phyloP scores from a whole-genome alignment of 106 monocot species.

The Allium cepa region DNA sequence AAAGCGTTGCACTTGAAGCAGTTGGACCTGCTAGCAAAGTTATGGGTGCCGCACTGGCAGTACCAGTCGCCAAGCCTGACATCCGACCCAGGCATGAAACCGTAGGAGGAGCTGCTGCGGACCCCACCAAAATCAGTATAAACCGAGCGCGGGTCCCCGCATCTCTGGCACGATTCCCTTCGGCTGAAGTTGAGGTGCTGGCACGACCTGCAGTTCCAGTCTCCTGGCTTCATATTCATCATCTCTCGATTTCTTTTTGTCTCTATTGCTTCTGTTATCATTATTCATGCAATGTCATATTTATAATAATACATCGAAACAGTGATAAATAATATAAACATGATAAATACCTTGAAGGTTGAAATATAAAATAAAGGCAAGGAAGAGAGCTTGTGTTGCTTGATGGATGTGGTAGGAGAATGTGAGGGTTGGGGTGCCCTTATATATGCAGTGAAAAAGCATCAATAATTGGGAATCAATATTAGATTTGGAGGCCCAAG shows the following conservation, averaged over 20 bases:
- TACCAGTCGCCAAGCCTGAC: conserved; percentile 95
- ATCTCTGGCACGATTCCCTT: conserved; percentile 81
- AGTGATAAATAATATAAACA: neutral
- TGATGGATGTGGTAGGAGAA: conserved; percentile 14
- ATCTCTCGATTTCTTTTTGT: conserved; percentile 5
- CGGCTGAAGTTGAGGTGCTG: conserved; percentile 96
- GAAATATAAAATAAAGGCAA: neutral
- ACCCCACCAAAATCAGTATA: conserved; percentile 26
- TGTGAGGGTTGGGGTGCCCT: conserved; percentile 10
- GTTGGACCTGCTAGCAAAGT: conserved; percentile 90
- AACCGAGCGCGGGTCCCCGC: conserved; percentile 47
- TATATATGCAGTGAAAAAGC: conserved; percentile 31
- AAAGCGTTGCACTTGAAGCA: conserved; percentile 77
- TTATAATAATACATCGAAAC: neutral
- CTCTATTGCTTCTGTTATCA: too few species aligned
- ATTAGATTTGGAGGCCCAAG: conserved; percentile 30
- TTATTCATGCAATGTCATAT: neutral
- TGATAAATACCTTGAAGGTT: neutral
- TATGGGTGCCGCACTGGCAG: conserved; percentile 82
- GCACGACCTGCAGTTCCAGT: conserved; percentile 94
- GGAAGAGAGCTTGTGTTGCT: neutral
- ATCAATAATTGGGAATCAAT: conserved; percentile 49
- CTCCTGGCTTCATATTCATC: conserved; percentile 97
- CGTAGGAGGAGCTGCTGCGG: conserved; percentile 27
- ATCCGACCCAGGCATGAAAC: conserved; percentile 41